Evolutionary conservation across 2,329 filamentous ascomycete species (phyloP).

Genomic region (Leptographium flavum): DNA sequence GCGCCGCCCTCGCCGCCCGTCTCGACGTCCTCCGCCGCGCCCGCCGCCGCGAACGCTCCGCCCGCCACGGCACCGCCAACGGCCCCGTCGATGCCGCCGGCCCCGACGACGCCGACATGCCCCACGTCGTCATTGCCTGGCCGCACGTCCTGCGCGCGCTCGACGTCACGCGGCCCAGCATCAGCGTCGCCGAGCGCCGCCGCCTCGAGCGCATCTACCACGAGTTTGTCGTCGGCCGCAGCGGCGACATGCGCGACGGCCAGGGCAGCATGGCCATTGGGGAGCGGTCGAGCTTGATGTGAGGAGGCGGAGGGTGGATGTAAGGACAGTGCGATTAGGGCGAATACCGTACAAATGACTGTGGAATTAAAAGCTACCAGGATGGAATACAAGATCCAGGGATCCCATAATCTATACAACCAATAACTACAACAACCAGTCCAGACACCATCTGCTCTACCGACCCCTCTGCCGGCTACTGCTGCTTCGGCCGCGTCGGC

Average conservation of each 20-base stretch:
- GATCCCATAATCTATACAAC: too few relatives aligned
- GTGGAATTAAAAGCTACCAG: too few relatives aligned
- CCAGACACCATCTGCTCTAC: too few relatives aligned
- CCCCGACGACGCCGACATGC: conserved; percentile 13
- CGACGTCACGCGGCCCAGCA: conserved; percentile 64
- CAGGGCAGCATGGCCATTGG: conserved; percentile 87
- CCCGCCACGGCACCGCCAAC: conserved; percentile 10
- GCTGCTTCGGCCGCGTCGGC: too few relatives aligned
- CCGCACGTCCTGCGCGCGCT: conserved; percentile 69
- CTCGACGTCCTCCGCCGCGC: conserved; percentile 64
- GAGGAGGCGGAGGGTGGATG: neutral
- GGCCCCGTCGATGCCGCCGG: conserved; percentile 9
- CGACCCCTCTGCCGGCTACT: too few relatives aligned
- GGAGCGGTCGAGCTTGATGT: conserved; percentile 89
- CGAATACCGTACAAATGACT: too few relatives aligned
- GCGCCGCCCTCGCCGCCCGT: conserved; percentile 67
- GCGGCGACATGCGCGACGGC: conserved; percentile 89
- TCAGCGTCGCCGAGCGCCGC: conserved; percentile 61
- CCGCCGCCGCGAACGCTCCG: conserved; percentile 44
- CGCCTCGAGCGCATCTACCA: conserved; percentile 70
- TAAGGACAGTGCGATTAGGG: neutral
- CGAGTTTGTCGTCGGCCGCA: conserved; percentile 85
- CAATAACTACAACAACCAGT: too few relatives aligned
- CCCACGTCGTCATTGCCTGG: conserved; percentile 72
- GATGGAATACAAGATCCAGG: too few relatives aligned